Conservation (phyloP, 1,139 yeast genomes). For the Hemisphaericaspora xylanilytica region DNA sequence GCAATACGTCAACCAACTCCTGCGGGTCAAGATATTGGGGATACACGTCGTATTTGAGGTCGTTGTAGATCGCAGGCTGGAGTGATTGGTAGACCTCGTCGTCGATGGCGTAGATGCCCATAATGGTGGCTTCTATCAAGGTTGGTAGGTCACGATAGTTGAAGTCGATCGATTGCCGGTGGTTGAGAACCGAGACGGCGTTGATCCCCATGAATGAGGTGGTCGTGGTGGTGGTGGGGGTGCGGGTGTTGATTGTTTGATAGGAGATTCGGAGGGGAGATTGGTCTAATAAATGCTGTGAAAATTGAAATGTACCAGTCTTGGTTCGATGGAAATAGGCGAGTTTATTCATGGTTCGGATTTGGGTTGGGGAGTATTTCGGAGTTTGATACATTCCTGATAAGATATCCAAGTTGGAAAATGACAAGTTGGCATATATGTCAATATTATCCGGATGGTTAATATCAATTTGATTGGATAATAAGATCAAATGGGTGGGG, state of each 20-base stretch:
- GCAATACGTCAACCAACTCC: constrained; percentile 1
- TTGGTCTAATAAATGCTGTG: constrained; percentile 39
- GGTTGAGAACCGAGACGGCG: constrained; percentile 37
- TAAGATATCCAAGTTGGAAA: constrained; percentile 18
- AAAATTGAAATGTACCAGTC: constrained; percentile 40
- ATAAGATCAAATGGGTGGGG: constrained; percentile 55
- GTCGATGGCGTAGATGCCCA: constrained; percentile 43
- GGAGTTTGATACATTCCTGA: constrained; percentile 32
- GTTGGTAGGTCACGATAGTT: constrained; percentile 36
- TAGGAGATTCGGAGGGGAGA: constrained; percentile 55
- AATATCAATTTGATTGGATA: constrained; percentile 21
- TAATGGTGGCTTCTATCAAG: constrained; percentile 54
- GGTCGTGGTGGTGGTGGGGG: no score
- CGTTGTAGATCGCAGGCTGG: constrained; percentile 6
- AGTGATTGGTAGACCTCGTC: constrained; percentile 16
- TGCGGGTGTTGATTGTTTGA: constrained; percentile 14
- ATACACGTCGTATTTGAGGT: background rate
- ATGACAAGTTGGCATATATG: constrained; percentile 22
- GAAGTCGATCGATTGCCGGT: constrained; percentile 24
- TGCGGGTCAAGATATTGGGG: constrained; percentile 8
- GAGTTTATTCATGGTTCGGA: constrained; percentile 50
- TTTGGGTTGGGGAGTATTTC: constrained; percentile 49
- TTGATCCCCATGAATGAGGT: constrained; percentile 37
- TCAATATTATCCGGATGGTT: constrained; percentile 25
- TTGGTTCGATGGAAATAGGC: constrained; percentile 50